Evolutionary conservation across 805 yeast genomes (phyloP).

Genomic region (Candida boleticola): DNA sequence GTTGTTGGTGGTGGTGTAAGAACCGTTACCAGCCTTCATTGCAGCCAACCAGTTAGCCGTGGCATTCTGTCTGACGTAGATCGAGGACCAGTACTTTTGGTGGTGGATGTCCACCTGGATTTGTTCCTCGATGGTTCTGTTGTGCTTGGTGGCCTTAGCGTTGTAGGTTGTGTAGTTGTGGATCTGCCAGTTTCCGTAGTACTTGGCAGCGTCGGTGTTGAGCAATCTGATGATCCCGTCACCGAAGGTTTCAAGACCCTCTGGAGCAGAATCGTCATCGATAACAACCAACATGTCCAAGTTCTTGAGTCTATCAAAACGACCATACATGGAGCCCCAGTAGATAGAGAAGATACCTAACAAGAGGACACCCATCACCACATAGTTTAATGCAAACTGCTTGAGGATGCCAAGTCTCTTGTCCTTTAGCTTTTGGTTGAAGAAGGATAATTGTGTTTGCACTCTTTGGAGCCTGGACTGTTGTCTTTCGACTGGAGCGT

Average conservation of each 20-base stretch:
- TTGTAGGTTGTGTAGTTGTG: constrained; percentile 26
- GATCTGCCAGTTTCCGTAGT: constrained; percentile 37
- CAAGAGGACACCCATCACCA: constrained; percentile 33
- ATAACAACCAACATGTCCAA: constrained; percentile 35
- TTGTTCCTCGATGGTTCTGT: constrained; percentile 32
- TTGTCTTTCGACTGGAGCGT: not conserved
- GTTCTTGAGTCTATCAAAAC: constrained; percentile 28
- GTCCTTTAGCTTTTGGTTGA: constrained; percentile 21
- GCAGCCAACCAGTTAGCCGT: constrained; percentile 39
- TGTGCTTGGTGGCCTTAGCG: constrained; percentile 24
- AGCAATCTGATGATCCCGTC: constrained; percentile 30
- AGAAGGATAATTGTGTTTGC: constrained; percentile 29
- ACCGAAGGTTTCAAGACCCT: constrained; percentile 49
- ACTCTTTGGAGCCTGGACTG: constrained; percentile 20
- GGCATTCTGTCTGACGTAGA: constrained; percentile 52
- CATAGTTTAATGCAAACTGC: constrained; percentile 20
- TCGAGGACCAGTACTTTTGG: constrained; percentile 62
- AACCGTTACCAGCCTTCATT: constrained; percentile 30
- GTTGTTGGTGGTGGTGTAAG: constrained; percentile 25
- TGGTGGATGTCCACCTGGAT: constrained; percentile 46
- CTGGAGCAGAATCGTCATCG: constrained; percentile 19
- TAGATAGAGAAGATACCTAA: constrained; percentile 37
- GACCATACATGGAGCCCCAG: constrained; percentile 39
- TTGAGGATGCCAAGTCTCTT: constrained; percentile 18
- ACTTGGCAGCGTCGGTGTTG: constrained; percentile 21